Evolutionary conservation across 345 rosid genomes (phyloP).

Genomic region (Boechera stricta): DNA sequence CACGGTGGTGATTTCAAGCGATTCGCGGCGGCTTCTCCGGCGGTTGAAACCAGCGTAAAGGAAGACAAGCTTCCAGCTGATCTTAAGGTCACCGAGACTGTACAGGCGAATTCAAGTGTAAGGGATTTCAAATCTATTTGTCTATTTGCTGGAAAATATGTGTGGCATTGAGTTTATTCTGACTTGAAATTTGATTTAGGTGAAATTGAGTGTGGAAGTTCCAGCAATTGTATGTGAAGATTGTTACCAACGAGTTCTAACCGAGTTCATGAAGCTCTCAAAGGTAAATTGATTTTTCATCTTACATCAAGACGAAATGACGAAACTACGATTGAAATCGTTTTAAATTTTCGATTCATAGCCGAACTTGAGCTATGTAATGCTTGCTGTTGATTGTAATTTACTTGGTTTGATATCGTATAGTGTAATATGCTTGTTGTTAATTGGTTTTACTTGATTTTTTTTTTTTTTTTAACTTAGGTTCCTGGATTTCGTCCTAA

Average conservation of each 20-base stretch:
- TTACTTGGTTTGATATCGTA: not conserved
- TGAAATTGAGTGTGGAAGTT: constrained; percentile 76
- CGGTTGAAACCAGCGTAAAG: constrained; percentile 50
- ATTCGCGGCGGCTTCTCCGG: constrained; percentile 50
- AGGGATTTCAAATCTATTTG: constrained; percentile 36
- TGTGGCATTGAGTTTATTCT: constrained; percentile 9
- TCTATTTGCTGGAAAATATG: not conserved
- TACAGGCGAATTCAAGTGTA: constrained; percentile 73
- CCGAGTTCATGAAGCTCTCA: constrained; percentile 70
- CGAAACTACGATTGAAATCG: not conserved
- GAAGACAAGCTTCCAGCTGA: constrained; percentile 76
- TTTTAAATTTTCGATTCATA: no score
- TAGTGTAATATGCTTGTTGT: not conserved
- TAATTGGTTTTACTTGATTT: not conserved
- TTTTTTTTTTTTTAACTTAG: constrained; percentile 34
- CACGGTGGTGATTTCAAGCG: constrained; percentile 22
- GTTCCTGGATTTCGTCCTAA: constrained; percentile 93
- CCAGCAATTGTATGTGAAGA: constrained; percentile 75
- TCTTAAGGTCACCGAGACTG: constrained; percentile 61
- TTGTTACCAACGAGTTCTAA: constrained; percentile 73
- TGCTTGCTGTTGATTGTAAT: constrained; percentile 10
- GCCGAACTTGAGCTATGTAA: constrained; percentile 7
- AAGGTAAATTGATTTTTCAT: constrained; percentile 53
- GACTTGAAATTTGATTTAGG: constrained; percentile 42
- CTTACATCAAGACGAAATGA: not conserved